Base-by-base conservation (phyloP, 305 asterid genomes). In the Fraxinus paxiana region DNA sequence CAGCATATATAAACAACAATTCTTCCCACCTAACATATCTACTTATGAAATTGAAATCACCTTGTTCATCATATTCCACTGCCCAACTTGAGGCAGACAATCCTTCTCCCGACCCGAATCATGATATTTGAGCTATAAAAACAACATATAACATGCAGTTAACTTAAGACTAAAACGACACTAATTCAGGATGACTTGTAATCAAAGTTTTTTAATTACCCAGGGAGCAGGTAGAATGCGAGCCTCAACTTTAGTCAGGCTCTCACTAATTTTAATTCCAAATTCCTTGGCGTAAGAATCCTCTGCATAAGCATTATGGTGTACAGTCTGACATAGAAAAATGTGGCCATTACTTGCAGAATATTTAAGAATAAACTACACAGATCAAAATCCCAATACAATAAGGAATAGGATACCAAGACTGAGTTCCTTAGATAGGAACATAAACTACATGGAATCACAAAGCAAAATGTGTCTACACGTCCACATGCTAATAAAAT, bases 11-110 rank as follows among this genome's bases (percentile, higher is more conserved):
- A 56, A 24, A 22, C 71, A 61, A 61, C 71, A 61, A 61, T 22
- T 61, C 71, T 22, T 61, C 71, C 71, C 33, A 61, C 71, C 6
- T 20, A 26, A 61, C 31, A 61, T 61, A 22, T 22, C n/a, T 20
- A 61, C 26, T 61, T 61, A 61, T 26, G 43, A 79, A 48, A 75
- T 4, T 24, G 74, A 28, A 73, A 71, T 51, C 78, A 95, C 99
- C 98, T 95, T 95, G 31, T 95, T 92, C 99, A 94, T 95, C 99
- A 95, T 95, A 20, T 95, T 93, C 98, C 98, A 95, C 75, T 93
- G 97, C 13, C 98, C 98, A 80, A 95, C 97, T 89, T 93, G 94
- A 0, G 98, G 98, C 67, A 93, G 91, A 77, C 98, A 93, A 76
- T 92, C 97, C 87, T 86, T 93, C 88, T 93, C 98, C 56, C 97